Base-by-base conservation (phyloP, 495 filamentous ascomycete species). In the Penicillium ochrochloron region DNA sequence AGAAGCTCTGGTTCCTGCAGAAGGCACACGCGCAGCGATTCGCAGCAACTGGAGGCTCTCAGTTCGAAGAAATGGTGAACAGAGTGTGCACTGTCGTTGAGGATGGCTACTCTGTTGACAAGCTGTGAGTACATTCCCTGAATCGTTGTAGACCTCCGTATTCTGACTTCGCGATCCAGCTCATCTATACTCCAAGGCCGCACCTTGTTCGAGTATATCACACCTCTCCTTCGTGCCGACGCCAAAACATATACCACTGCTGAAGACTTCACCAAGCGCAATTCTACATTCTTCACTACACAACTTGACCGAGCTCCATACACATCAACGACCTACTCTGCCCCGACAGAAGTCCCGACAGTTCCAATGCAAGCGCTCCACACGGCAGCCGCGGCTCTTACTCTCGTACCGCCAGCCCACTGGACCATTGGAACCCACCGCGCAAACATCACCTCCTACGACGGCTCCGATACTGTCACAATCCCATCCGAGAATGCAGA, bases 1-100 rank as follows among this genome's bases (percentile, higher is more conserved):
- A 85, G 53, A 98, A 98, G 70, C 84, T 97, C 11, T 82, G 83
- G 69, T 93, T 88, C 72, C 82, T 99, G 14, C 93, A 98, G 70
- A 87, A 86, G 58, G 83, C 81, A 29, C 92, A 97, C 75, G 84
- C 87, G 2, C 72, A 80, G 57, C 75, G 76, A 39, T 78, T 76
- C 54, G 78, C 72, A 15, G 70, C 69, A 42, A 74, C 61, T 15
- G 66, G 67, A 12, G 76, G 77, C 2, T 62, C 72, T 31, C 68
- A 75, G 35, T 82, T 87, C 21, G 72, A 84, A 7, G 72, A 80
- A n/a, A 81, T 88, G 70, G 80, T 85, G 19, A 71, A 78, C 48
- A 71, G 61, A 39, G 67, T 84, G 11, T 70, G 66, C 53, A 51
- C 70, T 5, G 66, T 66, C 23, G 77, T 80, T 11, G 63, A 75